Base-by-base conservation (phyloP, 2,329 filamentous ascomycete species). In the Aspergillus pseudotamarii region DNA sequence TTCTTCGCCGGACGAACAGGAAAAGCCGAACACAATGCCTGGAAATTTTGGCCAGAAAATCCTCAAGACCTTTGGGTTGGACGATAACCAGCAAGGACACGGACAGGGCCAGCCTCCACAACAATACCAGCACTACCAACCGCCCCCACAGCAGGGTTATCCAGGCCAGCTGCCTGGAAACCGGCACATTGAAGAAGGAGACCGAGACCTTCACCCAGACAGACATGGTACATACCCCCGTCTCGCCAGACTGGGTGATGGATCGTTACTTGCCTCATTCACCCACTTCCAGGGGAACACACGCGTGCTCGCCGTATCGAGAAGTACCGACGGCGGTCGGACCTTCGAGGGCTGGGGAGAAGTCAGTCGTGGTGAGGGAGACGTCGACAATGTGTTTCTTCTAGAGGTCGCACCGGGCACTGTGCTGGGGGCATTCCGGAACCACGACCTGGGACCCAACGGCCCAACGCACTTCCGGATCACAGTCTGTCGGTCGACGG, bases 371-470 rank as follows among this genome's bases (percentile, higher is more conserved):
- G 79, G 78, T 4, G 60, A 58, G 0, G 79, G 79, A 19, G 82
- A 85, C 66, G 73, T 81, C 58, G 82, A 84, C 70, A 85, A 84
- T 68, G 74, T 79, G 38, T 83, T 80, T 64, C 67, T 84, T 16
- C 72, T 83, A 12, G 81, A 83, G 62, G 75, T 79, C 1, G 69
- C 72, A 0, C 72, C 75, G 0, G 66, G 64, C 0, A 71, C 72
- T 1, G 71, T 83, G 2, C 74, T 84, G 0, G 82, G 78, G 0
- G 82, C 83, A 0, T 84, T 84, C 70, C 79, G 83, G 6, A 84
- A 84, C 69, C 81, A 83, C 61, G 77, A 79, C 46, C 69, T 76
- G 4, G 79, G 75, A 2, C 74, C 75, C 0, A 51, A 71, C 23
- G 74, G 76, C 3, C 74, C 74, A 0, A 77, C 76, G 6, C 76